phyloP scores from a whole-genome alignment of 345 rosid genomes.

The Trapa bicornis region DNA sequence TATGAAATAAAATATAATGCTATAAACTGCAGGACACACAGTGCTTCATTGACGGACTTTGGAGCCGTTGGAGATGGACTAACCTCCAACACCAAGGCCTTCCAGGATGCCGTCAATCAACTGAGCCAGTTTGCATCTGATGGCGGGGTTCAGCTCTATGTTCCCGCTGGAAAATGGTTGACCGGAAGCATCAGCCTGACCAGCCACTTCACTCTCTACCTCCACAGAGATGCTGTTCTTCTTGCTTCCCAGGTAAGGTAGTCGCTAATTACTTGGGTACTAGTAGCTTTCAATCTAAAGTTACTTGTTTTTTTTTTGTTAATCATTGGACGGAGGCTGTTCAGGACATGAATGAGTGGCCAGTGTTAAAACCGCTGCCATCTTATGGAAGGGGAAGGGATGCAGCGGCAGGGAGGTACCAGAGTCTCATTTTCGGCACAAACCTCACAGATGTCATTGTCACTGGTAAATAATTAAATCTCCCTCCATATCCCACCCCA shows the following conservation, averaged over 20 bases:
- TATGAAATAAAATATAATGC: slow-evolving; percentile 53
- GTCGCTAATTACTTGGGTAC: too few relatives aligned
- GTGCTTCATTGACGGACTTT: slow-evolving; percentile 66
- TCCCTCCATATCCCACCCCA: too few relatives aligned
- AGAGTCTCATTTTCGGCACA: slow-evolving; percentile 72
- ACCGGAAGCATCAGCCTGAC: slow-evolving; percentile 74
- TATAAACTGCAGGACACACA: slow-evolving; percentile 63
- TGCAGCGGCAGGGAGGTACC: slow-evolving; percentile 68
- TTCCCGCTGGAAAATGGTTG: slow-evolving; percentile 81
- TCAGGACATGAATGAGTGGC: slow-evolving; percentile 59
- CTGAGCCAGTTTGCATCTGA: slow-evolving; percentile 38
- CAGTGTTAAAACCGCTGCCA: slow-evolving; percentile 59
- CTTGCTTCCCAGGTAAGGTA: slow-evolving; percentile 61
- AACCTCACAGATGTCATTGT: slow-evolving; percentile 77
- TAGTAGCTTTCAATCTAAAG: too few relatives aligned
- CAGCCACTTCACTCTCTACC: slow-evolving; percentile 81
- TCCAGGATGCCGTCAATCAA: slow-evolving; percentile 45
- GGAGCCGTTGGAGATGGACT: slow-evolving; percentile 85
- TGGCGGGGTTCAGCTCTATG: slow-evolving; percentile 65
- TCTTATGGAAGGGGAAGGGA: slow-evolving; percentile 94
- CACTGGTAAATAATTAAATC: slow-evolving; percentile 32
- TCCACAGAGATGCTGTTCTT: slow-evolving; percentile 68
- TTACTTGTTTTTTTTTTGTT: too few relatives aligned
- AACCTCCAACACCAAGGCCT: slow-evolving; percentile 72
- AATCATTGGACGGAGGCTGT: background rate